These are phyloP conservation scores for Arthrobotrys megalospora DNA, from an alignment of 2,329 filamentous ascomycete species.

Conservation along the genomic window DNA sequence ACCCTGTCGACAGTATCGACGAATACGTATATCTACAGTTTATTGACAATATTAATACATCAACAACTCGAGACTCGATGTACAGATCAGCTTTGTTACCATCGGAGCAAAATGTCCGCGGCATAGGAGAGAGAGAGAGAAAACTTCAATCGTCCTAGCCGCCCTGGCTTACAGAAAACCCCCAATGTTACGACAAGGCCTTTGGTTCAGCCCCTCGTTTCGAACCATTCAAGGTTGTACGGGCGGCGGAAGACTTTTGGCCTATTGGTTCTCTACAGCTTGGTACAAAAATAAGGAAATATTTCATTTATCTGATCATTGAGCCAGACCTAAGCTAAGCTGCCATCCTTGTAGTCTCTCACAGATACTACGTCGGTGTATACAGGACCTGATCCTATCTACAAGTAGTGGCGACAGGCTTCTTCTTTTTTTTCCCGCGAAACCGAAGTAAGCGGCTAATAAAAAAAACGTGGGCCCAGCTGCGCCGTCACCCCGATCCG, in stretches of 20 bases:
- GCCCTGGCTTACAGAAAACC: slow-evolving; percentile 35
- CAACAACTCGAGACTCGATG: too few relatives aligned
- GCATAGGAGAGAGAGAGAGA: background rate
- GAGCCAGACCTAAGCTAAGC: slow-evolving; percentile 30
- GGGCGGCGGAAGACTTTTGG: slow-evolving; percentile 24
- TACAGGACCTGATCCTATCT: slow-evolving; percentile 35
- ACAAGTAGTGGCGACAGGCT: slow-evolving; percentile 16
- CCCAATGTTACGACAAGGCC: slow-evolving; percentile 36
- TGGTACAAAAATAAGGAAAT: slow-evolving; percentile 34
- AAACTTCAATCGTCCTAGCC: slow-evolving; percentile 8
- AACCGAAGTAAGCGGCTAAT: background rate
- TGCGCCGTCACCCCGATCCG: slow-evolving; percentile 8
- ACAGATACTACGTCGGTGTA: slow-evolving; percentile 45
- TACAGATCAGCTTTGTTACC: too few relatives aligned
- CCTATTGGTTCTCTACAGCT: slow-evolving; percentile 27
- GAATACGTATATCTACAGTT: background rate
- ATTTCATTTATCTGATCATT: slow-evolving; percentile 33
- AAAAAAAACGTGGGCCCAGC: slow-evolving; percentile 9
- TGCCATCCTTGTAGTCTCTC: slow-evolving; percentile 44
- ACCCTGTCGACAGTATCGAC: slow-evolving; percentile 13
- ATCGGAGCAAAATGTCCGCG: background rate
- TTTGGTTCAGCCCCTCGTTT: slow-evolving; percentile 49
- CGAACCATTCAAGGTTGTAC: slow-evolving; percentile 41
- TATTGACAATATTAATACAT: too few relatives aligned
- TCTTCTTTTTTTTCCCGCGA: slow-evolving; percentile 31